Base-by-base conservation (phyloP, 176 grass and related monocot species). In the Lolium perenne region DNA sequence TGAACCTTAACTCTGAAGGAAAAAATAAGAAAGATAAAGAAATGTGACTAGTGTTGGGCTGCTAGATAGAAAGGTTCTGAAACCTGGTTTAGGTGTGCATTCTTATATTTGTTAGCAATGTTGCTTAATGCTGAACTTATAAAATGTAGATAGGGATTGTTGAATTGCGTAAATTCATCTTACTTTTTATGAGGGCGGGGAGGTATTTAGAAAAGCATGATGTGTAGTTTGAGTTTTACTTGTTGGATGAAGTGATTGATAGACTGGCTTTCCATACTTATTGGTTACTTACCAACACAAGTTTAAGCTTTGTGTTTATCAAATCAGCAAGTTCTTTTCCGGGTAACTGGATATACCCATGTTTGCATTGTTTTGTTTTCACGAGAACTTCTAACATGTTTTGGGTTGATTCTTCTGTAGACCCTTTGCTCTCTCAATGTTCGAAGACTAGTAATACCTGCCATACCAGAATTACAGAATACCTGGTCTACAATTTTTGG, bases 401-500 rank as follows among this genome's bases (percentile, higher is more conserved):
- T 87, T 43, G 41, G 57, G 79, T 76, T 85, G 54, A 88, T 79
- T 82, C 84, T 87, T 85, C 63, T 89, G n/a, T 78, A 98, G 95
- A 90, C 75, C 78, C 93, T 98, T 63, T 63, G 55, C 64, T 94
- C 90, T 70, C 89, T 98, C 40, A 89, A 91, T 91, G 88, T 98
- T 69, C 85, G 84, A 77, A 93, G 82, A 71, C 63, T 98, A n/a
- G 80, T 98, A 77, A 89, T 98, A 91, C 86, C 93, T 22, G 88
- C 95, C 38, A 95, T 94, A 83, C 88, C 93, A 54, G 93, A 98
- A 90, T 71, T 98, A 87, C 90, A 95, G 80, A 89, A 93, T 68
- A 95, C 91, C 58, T 98, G 95, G 95, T 95, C 80, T 84, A 84
- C 71, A 71, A 88, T 92, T 86, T 98, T 98, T 91, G 91, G 93